phyloP scores from a whole-genome alignment of 2,329 filamentous ascomycete species.

The Sphaerostilbella broomeana region DNA sequence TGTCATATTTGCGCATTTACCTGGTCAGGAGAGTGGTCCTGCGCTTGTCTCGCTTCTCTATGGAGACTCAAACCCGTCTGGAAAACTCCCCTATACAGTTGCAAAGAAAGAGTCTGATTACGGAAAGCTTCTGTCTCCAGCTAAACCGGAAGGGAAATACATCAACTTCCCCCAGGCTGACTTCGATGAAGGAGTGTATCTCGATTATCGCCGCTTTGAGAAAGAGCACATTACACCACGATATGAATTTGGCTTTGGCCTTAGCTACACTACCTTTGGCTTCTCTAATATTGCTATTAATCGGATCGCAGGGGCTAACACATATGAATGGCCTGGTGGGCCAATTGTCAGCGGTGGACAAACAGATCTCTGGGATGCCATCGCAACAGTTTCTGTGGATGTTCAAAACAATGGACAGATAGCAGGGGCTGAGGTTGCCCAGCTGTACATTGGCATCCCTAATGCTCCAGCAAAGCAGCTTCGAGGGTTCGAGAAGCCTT shows the following conservation, averaged over 20 bases:
- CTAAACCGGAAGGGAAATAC: constrained; percentile 43
- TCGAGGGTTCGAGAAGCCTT: constrained; percentile 59
- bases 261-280: constrained; percentile 49
- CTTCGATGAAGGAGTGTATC: constrained; percentile 45
- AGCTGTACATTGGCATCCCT: constrained; percentile 43
- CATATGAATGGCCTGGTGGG: constrained; percentile 32
- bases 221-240: constrained; percentile 40
- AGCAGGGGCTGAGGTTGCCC: constrained; percentile 41
- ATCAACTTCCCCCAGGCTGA: constrained; percentile 44
- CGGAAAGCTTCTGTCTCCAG: constrained; percentile 34
- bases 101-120: constrained; percentile 52
- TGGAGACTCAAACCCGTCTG: constrained; percentile 49
- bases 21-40: constrained; percentile 55
- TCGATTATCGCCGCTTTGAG: constrained; percentile 52
- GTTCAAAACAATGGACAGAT: constrained; percentile 37
- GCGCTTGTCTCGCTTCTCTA: constrained; percentile 52
- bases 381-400: constrained; percentile 33
- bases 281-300: constrained; percentile 38
- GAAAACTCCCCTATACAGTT: constrained; percentile 56
- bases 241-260: constrained; percentile 51
- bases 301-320: constrained; percentile 17
- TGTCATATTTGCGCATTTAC: constrained; percentile 57
- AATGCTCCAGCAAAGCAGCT: constrained; percentile 49
- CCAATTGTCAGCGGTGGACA: constrained; percentile 38
- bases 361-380: constrained; percentile 40